A percentile compares a stretch with the other conserved stretches of the same genome.
These are phyloP conservation scores for Dimocarpus longan DNA, from an alignment of 345 rosid species.

Conservation along the genomic window DNA sequence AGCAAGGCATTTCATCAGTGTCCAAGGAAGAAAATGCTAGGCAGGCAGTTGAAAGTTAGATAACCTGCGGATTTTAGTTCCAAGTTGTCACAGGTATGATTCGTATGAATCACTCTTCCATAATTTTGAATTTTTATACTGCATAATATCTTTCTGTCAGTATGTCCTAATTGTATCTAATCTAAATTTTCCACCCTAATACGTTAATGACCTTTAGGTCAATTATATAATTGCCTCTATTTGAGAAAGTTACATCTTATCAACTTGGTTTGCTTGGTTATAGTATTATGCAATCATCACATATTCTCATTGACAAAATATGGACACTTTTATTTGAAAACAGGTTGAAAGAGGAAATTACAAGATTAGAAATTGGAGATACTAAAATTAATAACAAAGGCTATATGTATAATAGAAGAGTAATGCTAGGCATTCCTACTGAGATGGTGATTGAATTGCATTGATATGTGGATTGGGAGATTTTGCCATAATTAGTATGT, in stretches of 20 bases:
- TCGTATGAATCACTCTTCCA: conserved; percentile 20
- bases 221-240: not conserved
- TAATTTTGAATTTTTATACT: conserved; percentile 7
- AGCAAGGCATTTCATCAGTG: conserved; percentile 67
- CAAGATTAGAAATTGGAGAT: not conserved
- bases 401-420: not conserved
- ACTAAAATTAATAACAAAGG: not conserved
- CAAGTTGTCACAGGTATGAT: conserved; percentile 32
- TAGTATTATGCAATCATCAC: not conserved
- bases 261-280: not conserved
- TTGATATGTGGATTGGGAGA: not conserved
- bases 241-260: not conserved
- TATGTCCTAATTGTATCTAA: not conserved
- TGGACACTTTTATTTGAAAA: not conserved
- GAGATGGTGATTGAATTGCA: not conserved
- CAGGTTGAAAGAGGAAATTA: not conserved
- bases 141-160: not conserved
- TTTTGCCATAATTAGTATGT: not conserved
- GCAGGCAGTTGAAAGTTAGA: conserved; percentile 33
- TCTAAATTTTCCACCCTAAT: not conserved
- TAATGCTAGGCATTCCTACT: not conserved
- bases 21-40: conserved; percentile 36
- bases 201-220: not conserved
- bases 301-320: not conserved
- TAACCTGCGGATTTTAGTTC: conserved; percentile 18